A percentile compares a stretch with the other conserved stretches of the same genome.
Conservation (phyloP, 2,329 filamentous ascomycete genomes). For the Exophiala oligosperma region DNA sequence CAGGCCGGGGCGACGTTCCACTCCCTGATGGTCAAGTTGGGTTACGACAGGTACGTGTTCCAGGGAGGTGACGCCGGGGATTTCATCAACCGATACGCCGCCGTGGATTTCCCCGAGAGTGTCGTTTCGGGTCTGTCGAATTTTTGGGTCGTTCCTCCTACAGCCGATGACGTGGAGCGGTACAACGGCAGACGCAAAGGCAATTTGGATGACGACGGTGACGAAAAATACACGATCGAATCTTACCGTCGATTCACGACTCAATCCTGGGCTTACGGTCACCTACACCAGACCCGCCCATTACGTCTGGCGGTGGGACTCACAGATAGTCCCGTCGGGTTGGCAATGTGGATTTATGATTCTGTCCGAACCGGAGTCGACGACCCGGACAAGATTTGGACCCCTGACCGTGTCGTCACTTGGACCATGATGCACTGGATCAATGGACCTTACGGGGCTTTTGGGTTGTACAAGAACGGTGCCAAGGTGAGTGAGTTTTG, state of each 20-base stretch:
- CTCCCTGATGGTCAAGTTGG: conserved; percentile 67
- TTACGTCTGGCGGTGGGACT: conserved; percentile 29
- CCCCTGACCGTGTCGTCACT: conserved; percentile 29
- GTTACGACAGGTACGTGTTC: conserved; percentile 60
- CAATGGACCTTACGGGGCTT: conserved; percentile 22
- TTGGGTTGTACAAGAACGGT: conserved; percentile 27
- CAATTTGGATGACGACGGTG: conserved; percentile 17
- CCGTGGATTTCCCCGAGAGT: conserved; percentile 53
- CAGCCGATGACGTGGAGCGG: conserved; percentile 6
- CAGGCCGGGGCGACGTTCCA: conserved; percentile 67
- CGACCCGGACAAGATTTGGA: conserved; percentile 27
- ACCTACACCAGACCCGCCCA: conserved; percentile 27
- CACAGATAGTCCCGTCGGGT: conserved; percentile 31
- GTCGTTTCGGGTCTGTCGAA: conserved; percentile 27
- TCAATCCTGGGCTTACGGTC: conserved; percentile 15
- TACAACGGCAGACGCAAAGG: conserved; percentile 6
- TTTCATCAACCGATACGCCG: conserved; percentile 63
- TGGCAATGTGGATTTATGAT: conserved; percentile 34
- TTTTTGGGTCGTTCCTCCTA: conserved; percentile 26
- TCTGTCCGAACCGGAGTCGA: conserved; percentile 25
- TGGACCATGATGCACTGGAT: conserved; percentile 35
- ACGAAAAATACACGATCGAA: conserved; percentile 13
- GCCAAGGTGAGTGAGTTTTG: conserved; percentile 2
- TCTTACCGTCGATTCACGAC: conserved; percentile 14
- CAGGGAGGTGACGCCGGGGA: conserved; percentile 72